phyloP scores from a whole-genome alignment of 1,284 basidiomycete genomes.

The Ustilago sp. region DNA sequence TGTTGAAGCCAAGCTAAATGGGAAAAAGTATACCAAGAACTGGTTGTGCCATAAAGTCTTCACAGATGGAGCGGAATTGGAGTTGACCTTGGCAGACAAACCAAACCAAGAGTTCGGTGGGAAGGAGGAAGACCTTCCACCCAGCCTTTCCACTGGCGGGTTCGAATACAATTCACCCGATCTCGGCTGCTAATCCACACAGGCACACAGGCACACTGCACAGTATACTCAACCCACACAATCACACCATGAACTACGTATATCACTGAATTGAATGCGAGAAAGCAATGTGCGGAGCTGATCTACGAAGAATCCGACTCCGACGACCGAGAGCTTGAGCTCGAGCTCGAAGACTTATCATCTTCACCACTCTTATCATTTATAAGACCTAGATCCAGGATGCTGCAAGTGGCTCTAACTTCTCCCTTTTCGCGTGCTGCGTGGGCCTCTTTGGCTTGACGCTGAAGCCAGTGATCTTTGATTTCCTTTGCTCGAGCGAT shows the following conservation, averaged over 20 bases:
- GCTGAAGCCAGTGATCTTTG: slow-evolving; percentile 62
- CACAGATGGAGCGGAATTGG: slow-evolving; percentile 22
- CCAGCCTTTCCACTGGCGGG: slow-evolving; percentile 41
- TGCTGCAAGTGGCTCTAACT: slow-evolving; percentile 55
- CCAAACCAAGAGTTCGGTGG: slow-evolving; percentile 24
- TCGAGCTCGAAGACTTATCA: neutral
- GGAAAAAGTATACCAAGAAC: slow-evolving; percentile 32
- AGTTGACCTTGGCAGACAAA: slow-evolving; percentile 24
- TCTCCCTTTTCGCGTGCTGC: slow-evolving; percentile 59
- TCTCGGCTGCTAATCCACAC: slow-evolving; percentile 26
- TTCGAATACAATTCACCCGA: slow-evolving; percentile 19
- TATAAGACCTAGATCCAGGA: slow-evolving; percentile 59
- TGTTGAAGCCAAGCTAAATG: slow-evolving; percentile 26
- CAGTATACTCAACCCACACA: neutral
- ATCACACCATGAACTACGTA: neutral
- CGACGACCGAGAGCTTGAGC: neutral
- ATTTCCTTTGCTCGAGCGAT: slow-evolving; percentile 61
- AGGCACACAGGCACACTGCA: neutral
- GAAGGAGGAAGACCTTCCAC: slow-evolving; percentile 30
- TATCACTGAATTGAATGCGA: neutral
- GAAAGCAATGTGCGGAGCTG: neutral
- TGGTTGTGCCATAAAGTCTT: slow-evolving; percentile 48
- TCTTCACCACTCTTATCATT: slow-evolving; percentile 21
- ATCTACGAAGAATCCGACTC: slow-evolving; percentile 17
- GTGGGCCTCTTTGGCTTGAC: slow-evolving; percentile 56